Evolutionary conservation across 768 basidiomycete species (phyloP).

Genomic region (Gymnopilus junonius): DNA sequence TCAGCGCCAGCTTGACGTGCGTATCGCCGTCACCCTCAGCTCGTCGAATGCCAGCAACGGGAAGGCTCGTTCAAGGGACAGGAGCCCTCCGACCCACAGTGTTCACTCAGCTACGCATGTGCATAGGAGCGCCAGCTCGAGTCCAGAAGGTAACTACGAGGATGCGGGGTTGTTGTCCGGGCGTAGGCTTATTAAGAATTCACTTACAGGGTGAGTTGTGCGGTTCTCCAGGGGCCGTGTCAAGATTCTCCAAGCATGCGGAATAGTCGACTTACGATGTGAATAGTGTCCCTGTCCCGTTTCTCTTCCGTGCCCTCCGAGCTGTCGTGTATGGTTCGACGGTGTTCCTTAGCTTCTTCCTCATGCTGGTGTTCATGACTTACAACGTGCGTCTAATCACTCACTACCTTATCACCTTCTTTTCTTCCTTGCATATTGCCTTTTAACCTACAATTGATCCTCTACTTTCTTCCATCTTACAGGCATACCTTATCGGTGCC

Average conservation of each 20-base stretch:
- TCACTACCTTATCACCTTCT: not conserved
- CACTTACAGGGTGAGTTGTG: conserved; percentile 47
- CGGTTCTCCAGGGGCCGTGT: not conserved
- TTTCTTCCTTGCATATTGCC: not conserved
- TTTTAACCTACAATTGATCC: not conserved
- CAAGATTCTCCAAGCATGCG: not conserved
- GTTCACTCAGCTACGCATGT: too few species aligned
- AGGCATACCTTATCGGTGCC: conserved; percentile 88
- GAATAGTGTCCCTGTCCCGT: conserved; percentile 54
- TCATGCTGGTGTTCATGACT: conserved; percentile 97
- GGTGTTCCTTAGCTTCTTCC: conserved; percentile 83
- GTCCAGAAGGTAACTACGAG: conserved; percentile 48
- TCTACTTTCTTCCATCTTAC: not conserved
- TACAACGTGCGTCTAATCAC: conserved; percentile 69
- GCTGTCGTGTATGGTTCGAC: conserved; percentile 75
- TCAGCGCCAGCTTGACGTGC: conserved; percentile 60
- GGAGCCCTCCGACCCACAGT: conserved; percentile 24
- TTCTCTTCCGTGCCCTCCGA: conserved; percentile 54
- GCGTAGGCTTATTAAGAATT: conserved; percentile 39
- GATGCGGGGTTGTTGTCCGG: conserved; percentile 60
- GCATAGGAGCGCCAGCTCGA: conserved; percentile 38
- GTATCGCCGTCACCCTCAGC: conserved; percentile 54
- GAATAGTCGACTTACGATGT: not conserved
- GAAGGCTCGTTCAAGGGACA: conserved; percentile 38
- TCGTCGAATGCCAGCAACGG: conserved; percentile 54